These are phyloP conservation scores for Letharia lupina DNA, from an alignment of 495 filamentous ascomycete species.

Conservation along the genomic window DNA sequence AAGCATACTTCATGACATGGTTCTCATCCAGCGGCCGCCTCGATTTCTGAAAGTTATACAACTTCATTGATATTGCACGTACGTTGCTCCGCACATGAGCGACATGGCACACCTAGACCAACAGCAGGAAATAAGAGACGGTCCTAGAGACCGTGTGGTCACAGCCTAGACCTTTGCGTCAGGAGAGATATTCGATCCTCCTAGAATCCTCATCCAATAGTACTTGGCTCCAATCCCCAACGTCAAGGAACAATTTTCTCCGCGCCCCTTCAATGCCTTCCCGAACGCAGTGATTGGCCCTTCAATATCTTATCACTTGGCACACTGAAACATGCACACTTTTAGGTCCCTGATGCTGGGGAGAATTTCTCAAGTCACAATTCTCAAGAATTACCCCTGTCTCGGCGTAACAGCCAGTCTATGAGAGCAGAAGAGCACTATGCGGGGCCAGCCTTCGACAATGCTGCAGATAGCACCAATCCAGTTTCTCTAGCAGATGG, in stretches of 20 bases:
- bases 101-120: not conserved
- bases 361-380: not conserved
- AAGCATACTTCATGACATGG: not conserved
- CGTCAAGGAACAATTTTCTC: not conserved
- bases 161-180: not conserved
- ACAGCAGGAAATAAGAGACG: not conserved
- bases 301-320: not conserved
- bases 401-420: not conserved
- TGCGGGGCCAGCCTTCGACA: not conserved
- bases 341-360: not conserved
- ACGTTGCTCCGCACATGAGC: not conserved
- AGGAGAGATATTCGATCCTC: not conserved
- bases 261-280: not conserved
- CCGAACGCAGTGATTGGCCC: not conserved
- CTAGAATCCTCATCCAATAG: not conserved
- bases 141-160: not conserved
- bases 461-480: not conserved
- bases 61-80: not conserved
- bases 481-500: not conserved
- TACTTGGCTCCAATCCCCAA: not conserved
- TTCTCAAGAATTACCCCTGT: not conserved
- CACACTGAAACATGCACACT: not conserved
- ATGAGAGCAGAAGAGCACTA: not conserved
- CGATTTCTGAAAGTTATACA: not conserved
- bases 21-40: not conserved